phyloP scores from a whole-genome alignment of 2,329 filamentous ascomycete species.

The Epichloe amarillans region DNA sequence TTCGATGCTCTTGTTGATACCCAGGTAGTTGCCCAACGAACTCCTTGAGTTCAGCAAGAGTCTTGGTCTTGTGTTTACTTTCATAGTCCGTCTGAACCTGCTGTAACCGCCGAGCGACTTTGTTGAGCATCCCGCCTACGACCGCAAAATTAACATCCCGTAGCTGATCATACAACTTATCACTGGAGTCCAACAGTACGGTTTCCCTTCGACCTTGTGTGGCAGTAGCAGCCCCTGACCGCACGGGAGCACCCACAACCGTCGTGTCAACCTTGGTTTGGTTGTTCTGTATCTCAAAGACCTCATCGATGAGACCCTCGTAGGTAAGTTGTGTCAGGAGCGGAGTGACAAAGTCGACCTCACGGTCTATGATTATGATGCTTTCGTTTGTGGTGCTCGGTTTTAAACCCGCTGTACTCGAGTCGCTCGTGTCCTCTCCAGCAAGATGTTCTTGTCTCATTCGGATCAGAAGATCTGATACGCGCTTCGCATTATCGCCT shows the following conservation, averaged over 20 bases:
- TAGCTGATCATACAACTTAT: slow-evolving; percentile 77
- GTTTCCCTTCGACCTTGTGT: slow-evolving; percentile 64
- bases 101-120: slow-evolving; percentile 75
- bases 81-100: slow-evolving; percentile 78
- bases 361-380: slow-evolving; percentile 86
- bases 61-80: slow-evolving; percentile 76
- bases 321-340: slow-evolving; percentile 93
- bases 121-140: slow-evolving; percentile 78
- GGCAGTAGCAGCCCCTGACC: slow-evolving; percentile 42
- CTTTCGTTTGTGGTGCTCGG: slow-evolving; percentile 84
- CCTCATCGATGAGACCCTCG: slow-evolving; percentile 87
- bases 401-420: slow-evolving; percentile 52
- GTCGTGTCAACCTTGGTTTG: slow-evolving; percentile 87
- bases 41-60: slow-evolving; percentile 79
- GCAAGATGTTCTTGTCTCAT: slow-evolving; percentile 85
- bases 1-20: slow-evolving; percentile 88
- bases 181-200: slow-evolving; percentile 75
- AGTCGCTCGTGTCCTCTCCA: slow-evolving; percentile 57
- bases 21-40: slow-evolving; percentile 89
- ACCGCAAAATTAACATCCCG: slow-evolving; percentile 92
- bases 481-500: slow-evolving; percentile 80
- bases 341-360: slow-evolving; percentile 85
- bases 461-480: slow-evolving; percentile 74
- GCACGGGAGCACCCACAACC: slow-evolving; percentile 63
- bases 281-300: slow-evolving; percentile 84